Evolutionary conservation across 164 flowering plant species (phyloP), one percentile per base, ranked within the genome.

Genomic region (Litsea cubeba): DNA sequence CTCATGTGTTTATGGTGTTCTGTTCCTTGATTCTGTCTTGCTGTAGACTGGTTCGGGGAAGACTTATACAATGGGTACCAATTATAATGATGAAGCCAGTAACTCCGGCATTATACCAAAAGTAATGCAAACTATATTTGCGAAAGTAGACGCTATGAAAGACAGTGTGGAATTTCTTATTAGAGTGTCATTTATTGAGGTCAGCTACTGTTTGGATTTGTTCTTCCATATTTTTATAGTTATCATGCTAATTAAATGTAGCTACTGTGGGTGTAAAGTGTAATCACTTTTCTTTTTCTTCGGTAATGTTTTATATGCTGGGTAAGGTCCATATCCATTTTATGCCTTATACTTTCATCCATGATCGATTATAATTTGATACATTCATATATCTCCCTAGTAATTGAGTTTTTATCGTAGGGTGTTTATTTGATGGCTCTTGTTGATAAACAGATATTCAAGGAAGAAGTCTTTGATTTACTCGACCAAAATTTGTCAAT

Each of bases 11-110:
- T 2, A 66, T 66, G 69, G 46, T 40, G 46, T 40, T 40, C 46
- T 40, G 46, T 40, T 8, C 11, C 10, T 30, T 66, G 14, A 10
- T 3, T 65, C 50, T 20, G n/a, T 76, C 15, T 71, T 69, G 69
- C 30, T 75, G 30, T 25, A 96, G 98, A 96, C 99, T n/a, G 97
- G 99, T 40, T 96, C 99, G 0, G 99, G 99, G 1, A 96, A 96
- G 76, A 96, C 99, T 0, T 94, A 92, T 76, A 96, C 97, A 0
- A 96, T 96, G 99, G 99, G 99, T 14, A 96, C 98, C 1, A 90
- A 88, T 25, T 94, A 92, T 32, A 83, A 79, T 3, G 95, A 94
- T 1, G 97, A 94, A 28, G 88, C 80, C 10, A 80, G 77, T 54
- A 81, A 58, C 50, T 72, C 76, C 50, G 99, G 98, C 6, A 83